phyloP scores from a whole-genome alignment of 345 rosid species.

The Lagerstroemia speciosa region DNA sequence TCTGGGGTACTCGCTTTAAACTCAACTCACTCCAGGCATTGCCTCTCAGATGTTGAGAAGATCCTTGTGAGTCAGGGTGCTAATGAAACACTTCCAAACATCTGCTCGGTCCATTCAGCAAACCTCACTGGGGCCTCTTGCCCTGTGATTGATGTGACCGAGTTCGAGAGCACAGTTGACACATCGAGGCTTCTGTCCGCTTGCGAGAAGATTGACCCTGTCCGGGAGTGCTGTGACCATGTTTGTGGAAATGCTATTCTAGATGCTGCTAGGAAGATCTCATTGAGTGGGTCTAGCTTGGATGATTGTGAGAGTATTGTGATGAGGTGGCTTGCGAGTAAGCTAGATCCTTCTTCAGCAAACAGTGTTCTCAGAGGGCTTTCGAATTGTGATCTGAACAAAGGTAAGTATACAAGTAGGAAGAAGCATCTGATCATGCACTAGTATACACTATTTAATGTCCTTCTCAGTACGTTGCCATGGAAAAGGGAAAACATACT shows the following conservation, averaged over 20 bases:
- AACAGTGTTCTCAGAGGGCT: slow-evolving; percentile 40
- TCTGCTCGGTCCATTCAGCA: slow-evolving; percentile 36
- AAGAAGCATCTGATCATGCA: background rate
- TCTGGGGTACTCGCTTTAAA: slow-evolving; percentile 37
- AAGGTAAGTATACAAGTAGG: slow-evolving; percentile 30
- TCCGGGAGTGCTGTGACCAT: slow-evolving; percentile 48
- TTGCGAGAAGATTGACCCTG: slow-evolving; percentile 40
- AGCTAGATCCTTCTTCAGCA: slow-evolving; percentile 35
- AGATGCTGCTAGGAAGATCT: slow-evolving; percentile 37
- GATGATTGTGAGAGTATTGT: slow-evolving; percentile 41
- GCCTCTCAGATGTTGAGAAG: slow-evolving; percentile 46
- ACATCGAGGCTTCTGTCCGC: slow-evolving; percentile 40
- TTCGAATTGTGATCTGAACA: slow-evolving; percentile 43
- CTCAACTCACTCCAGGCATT: slow-evolving; percentile 29
- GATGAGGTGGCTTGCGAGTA: slow-evolving; percentile 45
- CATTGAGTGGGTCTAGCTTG: slow-evolving; percentile 23
- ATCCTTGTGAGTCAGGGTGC: slow-evolving; percentile 50
- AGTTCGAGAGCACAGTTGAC: slow-evolving; percentile 41
- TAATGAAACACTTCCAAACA: slow-evolving; percentile 18
- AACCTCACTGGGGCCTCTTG: slow-evolving; percentile 47
- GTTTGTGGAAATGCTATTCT: slow-evolving; percentile 42
- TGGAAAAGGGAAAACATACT: too few relatives aligned
- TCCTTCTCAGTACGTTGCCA: too few relatives aligned
- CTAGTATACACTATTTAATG: too few relatives aligned
- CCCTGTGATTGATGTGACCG: slow-evolving; percentile 32